A percentile compares a stretch with the other conserved stretches of the same genome.
Evolutionary conservation across 225 moss, liverwort and hornwort species (phyloP).

Genomic region (Antitrichia curtipendula): DNA sequence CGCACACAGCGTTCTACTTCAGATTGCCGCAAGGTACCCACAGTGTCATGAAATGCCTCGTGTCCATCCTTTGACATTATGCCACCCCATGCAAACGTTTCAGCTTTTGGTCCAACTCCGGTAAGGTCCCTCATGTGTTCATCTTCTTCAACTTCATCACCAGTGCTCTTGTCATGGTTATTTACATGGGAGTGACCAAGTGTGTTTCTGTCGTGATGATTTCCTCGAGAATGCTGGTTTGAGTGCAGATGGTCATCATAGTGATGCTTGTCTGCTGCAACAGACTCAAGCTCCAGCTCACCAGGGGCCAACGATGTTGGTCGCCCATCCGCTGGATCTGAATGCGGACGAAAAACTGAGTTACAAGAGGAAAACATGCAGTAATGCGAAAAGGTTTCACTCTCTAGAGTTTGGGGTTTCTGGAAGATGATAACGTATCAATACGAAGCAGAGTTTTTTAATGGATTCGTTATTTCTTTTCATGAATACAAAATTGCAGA

Average conservation of each 20-base stretch:
- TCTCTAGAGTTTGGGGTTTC: background rate
- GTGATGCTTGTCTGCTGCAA: conserved; percentile 2
- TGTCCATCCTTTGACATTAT: background rate
- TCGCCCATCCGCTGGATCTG: conserved; percentile 92
- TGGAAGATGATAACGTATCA: background rate
- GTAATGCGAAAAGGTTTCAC: background rate
- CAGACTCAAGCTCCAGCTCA: conserved; percentile 29
- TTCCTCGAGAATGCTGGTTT: background rate
- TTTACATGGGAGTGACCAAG: background rate
- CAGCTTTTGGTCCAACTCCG: conserved; percentile 38
- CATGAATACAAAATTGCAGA: background rate
- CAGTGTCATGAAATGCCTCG: conserved; percentile 15
- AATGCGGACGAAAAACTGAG: background rate
- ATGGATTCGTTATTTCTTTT: background rate
- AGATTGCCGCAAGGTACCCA: conserved; percentile 48
- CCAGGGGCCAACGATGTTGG: conserved; percentile 33
- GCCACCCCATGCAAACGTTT: conserved; percentile 9
- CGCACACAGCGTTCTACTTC: conserved; percentile 79
- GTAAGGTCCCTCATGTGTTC: conserved; percentile 42
- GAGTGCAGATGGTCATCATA: background rate
- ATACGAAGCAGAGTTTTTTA: background rate
- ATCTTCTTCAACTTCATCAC: background rate
- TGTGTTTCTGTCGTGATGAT: background rate
- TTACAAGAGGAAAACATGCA: background rate
- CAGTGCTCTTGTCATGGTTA: background rate